phyloP scores from a whole-genome alignment of 805 yeast species.

The Barnettozyma vustinii region DNA sequence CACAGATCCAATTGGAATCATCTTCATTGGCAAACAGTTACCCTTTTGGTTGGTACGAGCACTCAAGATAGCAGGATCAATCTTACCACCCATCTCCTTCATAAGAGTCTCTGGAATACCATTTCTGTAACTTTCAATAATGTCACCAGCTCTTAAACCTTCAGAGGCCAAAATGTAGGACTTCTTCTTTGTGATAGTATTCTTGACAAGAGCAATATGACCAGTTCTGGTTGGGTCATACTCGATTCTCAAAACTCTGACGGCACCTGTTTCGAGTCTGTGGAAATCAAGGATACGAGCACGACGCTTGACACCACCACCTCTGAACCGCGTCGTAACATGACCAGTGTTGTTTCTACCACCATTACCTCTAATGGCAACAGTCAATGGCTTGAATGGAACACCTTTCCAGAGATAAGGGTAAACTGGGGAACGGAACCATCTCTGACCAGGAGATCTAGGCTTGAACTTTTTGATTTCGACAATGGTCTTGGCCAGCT shows the following conservation, averaged over 20 bases:
- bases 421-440: constrained; percentile 85
- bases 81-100: constrained; percentile 81
- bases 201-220: constrained; percentile 82
- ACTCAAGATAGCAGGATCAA: constrained; percentile 87
- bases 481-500: constrained; percentile 64
- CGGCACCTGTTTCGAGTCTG: constrained; percentile 64
- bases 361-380: constrained; percentile 62
- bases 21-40: constrained; percentile 84
- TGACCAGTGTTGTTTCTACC: constrained; percentile 89
- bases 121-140: constrained; percentile 80
- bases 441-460: constrained; percentile 79
- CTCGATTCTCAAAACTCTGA: constrained; percentile 81
- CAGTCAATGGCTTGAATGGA: constrained; percentile 73
- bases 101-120: constrained; percentile 78
- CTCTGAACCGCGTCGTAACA: constrained; percentile 90
- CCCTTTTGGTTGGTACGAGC: constrained; percentile 88
- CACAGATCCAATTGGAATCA: constrained; percentile 94
- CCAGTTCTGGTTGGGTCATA: constrained; percentile 93
- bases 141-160: constrained; percentile 90
- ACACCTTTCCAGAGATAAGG: constrained; percentile 82
- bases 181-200: constrained; percentile 51
- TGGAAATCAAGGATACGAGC: constrained; percentile 74
- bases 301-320: constrained; percentile 94
- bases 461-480: constrained; percentile 73
- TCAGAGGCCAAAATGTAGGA: constrained; percentile 87